phyloP scores from a whole-genome alignment of 2,329 filamentous ascomycete species.

The Fusarium algeriense region DNA sequence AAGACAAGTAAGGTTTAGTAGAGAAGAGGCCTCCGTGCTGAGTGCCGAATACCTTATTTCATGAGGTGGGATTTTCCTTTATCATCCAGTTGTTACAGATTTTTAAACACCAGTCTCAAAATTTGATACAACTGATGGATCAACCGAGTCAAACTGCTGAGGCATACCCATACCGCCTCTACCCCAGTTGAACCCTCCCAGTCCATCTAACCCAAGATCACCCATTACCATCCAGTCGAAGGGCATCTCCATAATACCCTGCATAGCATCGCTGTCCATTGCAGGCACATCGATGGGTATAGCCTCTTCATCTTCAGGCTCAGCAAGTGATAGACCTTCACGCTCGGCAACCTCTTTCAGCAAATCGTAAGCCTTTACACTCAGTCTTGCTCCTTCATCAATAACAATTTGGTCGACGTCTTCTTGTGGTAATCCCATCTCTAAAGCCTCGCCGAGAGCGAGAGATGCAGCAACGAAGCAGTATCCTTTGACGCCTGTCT shows the following conservation, averaged over 20 bases:
- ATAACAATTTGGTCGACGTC: slow-evolving; percentile 51
- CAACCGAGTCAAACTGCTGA: slow-evolving; percentile 32
- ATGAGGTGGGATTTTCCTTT: slow-evolving; percentile 16
- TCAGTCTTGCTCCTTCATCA: slow-evolving; percentile 37
- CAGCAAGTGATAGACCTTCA: slow-evolving; percentile 30
- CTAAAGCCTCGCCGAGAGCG: slow-evolving; percentile 53
- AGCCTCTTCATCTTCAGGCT: slow-evolving; percentile 22
- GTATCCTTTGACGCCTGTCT: slow-evolving; percentile 59
- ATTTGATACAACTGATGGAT: slow-evolving; percentile 34
- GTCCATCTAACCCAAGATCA: slow-evolving; percentile 41
- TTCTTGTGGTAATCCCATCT: slow-evolving; percentile 44
- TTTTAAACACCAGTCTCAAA: not conserved
- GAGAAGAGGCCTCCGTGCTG: not conserved
- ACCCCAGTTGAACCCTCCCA: slow-evolving; percentile 38
- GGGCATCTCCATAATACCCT: slow-evolving; percentile 43
- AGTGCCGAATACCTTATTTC: not conserved
- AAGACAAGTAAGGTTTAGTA: not conserved
- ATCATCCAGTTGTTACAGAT: not conserved
- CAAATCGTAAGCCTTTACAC: slow-evolving; percentile 48
- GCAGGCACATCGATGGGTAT: slow-evolving; percentile 3
- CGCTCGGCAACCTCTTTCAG: slow-evolving; percentile 52
- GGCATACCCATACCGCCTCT: slow-evolving; percentile 15
- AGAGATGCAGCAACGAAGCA: slow-evolving; percentile 51
- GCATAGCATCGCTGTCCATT: slow-evolving; percentile 32
- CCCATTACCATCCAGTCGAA: slow-evolving; percentile 44